A percentile compares a stretch with the other conserved stretches of the same genome.
phyloP scores from a whole-genome alignment of 371 early-diverging fungal genomes.

The Apophysomyces trapeziformis region DNA sequence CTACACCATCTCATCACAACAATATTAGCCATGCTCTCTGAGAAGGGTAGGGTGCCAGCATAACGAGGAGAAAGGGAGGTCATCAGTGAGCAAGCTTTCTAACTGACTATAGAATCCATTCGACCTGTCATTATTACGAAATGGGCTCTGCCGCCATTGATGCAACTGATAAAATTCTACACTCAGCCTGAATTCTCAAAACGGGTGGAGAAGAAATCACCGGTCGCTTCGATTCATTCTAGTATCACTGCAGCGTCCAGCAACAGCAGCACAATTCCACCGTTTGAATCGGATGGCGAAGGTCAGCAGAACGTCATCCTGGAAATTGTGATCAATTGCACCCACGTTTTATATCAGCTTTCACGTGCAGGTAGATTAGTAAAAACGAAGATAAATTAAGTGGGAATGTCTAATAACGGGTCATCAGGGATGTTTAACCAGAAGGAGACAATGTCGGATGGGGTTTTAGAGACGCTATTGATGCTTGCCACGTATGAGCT shows the following conservation, averaged over 20 bases:
- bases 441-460: conserved; percentile 45
- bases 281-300: background rate
- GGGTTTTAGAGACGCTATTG: conserved; percentile 37
- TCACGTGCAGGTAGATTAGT: conserved; percentile 35
- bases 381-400: background rate
- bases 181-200: conserved; percentile 14
- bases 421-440: conserved; percentile 39
- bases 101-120: conserved; percentile 38
- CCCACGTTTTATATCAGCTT: conserved; percentile 47
- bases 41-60: conserved; percentile 37
- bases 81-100: background rate
- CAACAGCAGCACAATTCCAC: conserved; percentile 14
- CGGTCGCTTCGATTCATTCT: conserved; percentile 10
- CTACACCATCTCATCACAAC: conserved; percentile 59
- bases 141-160: conserved; percentile 51
- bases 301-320: conserved; percentile 27
- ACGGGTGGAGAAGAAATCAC: conserved; percentile 12
- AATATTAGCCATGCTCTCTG: conserved; percentile 52
- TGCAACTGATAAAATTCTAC: conserved; percentile 40
- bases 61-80: background rate
- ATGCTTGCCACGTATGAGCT: conserved; percentile 38
- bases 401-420: background rate
- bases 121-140: conserved; percentile 57
- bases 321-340: conserved; percentile 49
- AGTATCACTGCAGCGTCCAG: conserved; percentile 15